Evolutionary conservation across 108 stramenopile genomes (phyloP).

Genomic region (Fragilaria crotonensis): DNA sequence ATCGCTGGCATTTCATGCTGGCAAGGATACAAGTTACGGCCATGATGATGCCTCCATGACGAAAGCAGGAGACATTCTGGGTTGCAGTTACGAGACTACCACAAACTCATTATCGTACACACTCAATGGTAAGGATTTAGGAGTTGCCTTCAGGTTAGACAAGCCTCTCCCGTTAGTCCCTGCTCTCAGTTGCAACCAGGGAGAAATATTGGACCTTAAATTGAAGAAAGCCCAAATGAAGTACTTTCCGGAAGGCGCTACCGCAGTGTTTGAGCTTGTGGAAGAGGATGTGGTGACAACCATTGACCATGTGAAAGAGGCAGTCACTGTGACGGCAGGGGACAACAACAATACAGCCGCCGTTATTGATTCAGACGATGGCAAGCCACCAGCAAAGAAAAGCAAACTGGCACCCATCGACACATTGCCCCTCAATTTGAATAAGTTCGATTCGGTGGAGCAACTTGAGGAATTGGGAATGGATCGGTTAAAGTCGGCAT

Average conservation of each 20-base stretch:
- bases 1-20: conserved; percentile 50
- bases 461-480: conserved; percentile 69
- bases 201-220: conserved; percentile 58
- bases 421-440: conserved; percentile 50
- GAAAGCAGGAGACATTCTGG: conserved; percentile 66
- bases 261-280: conserved; percentile 35
- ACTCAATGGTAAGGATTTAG: conserved; percentile 63
- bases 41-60: conserved; percentile 20
- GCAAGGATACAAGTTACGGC: conserved; percentile 43
- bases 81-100: conserved; percentile 36
- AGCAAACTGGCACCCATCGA: conserved; percentile 7
- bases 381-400: neutral
- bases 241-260: conserved; percentile 20
- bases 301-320: conserved; percentile 14
- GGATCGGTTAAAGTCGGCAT: conserved; percentile 79
- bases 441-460: conserved; percentile 32
- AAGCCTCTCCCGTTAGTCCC: conserved; percentile 29
- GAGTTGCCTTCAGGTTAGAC: conserved; percentile 44
- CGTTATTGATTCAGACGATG: neutral
- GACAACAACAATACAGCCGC: too few relatives aligned
- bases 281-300: conserved; percentile 7
- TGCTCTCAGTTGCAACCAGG: conserved; percentile 69
- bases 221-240: conserved; percentile 29
- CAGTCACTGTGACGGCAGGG: neutral
- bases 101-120: conserved; percentile 47